These are phyloP conservation scores for Isabelozyma rhagii DNA, from an alignment of 805 yeast genomes.

Conservation along the genomic window DNA sequence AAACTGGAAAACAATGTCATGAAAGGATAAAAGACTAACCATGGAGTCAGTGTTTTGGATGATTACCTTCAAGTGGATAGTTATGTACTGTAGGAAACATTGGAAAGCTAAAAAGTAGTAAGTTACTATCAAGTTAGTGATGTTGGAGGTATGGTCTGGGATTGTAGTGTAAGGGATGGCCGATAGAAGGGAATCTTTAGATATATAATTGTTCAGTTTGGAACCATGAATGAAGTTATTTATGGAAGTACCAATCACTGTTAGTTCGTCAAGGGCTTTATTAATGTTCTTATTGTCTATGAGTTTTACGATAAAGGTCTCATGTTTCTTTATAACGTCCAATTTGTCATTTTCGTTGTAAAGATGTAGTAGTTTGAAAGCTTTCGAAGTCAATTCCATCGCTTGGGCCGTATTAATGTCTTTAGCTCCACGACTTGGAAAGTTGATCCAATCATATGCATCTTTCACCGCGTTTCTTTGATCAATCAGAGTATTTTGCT, in stretches of 20 bases:
- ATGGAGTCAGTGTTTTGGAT: slow-evolving; percentile 6
- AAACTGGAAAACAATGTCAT: slow-evolving; percentile 13
- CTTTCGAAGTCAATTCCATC: slow-evolving; percentile 2
- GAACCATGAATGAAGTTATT: background rate
- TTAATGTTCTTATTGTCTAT: slow-evolving; percentile 12
- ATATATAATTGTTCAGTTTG: background rate
- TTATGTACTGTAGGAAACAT: slow-evolving; percentile 18
- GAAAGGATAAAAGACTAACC: slow-evolving; percentile 8
- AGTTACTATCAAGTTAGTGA: slow-evolving; percentile 16
- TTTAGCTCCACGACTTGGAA: background rate
- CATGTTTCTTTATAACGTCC: slow-evolving; percentile 21
- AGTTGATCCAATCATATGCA: background rate
- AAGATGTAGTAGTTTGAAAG: slow-evolving; percentile 9
- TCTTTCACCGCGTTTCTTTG: background rate
- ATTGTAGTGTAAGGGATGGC: slow-evolving; percentile 3
- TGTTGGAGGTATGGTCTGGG: background rate
- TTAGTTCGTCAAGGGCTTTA: slow-evolving; percentile 12
- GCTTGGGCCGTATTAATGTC: background rate
- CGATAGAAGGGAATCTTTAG: slow-evolving; percentile 3
- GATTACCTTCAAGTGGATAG: slow-evolving; percentile 12
- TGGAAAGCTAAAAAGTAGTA: slow-evolving; percentile 28
- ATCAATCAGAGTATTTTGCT: background rate
- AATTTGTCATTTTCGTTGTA: background rate
- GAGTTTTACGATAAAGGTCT: slow-evolving; percentile 21
- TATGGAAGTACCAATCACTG: background rate